Percentiles rank a stretch among this genome's conserved stretches.
These are phyloP conservation scores for Panus rudis DNA, from an alignment of 768 basidiomycete genomes.

Conservation along the genomic window DNA sequence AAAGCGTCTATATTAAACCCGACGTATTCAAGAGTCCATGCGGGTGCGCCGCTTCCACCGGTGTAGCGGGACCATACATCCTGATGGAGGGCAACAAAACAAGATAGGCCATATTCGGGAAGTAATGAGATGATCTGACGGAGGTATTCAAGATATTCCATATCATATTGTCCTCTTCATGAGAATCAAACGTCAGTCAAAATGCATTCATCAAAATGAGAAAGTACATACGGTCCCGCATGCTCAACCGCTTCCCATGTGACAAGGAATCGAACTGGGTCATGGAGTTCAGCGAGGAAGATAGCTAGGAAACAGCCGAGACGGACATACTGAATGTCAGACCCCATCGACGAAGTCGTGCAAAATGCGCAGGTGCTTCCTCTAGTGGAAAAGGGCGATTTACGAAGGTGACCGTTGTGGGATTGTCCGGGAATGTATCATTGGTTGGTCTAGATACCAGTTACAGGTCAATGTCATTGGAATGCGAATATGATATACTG, in stretches of 20 bases:
- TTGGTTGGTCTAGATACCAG: slow-evolving; percentile 49
- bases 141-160: slow-evolving; percentile 76
- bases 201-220: background rate
- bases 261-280: slow-evolving; percentile 78
- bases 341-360: slow-evolving; percentile 79
- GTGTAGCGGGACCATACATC: slow-evolving; percentile 95
- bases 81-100: slow-evolving; percentile 82
- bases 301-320: background rate
- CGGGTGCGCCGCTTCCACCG: slow-evolving; percentile 94
- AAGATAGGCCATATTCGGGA: slow-evolving; percentile 64
- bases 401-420: slow-evolving; percentile 71
- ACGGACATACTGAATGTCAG: slow-evolving; percentile 71
- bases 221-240: slow-evolving; percentile 68
- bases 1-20: slow-evolving; percentile 81
- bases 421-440: slow-evolving; percentile 58
- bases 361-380: slow-evolving; percentile 81
- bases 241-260: slow-evolving; percentile 99
- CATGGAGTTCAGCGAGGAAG: background rate
- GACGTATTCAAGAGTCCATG: slow-evolving; percentile 84
- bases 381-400: slow-evolving; percentile 87
- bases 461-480: slow-evolving; percentile 1
- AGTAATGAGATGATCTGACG: slow-evolving; percentile 59
- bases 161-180: slow-evolving; percentile 75
- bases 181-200: background rate
- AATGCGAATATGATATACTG: slow-evolving; percentile 1